A percentile compares a stretch with the other conserved stretches of the same genome.
These are phyloP conservation scores for Lichtheimia corymbifera DNA, from an alignment of 371 early-diverging fungal genomes.

Conservation along the genomic window DNA sequence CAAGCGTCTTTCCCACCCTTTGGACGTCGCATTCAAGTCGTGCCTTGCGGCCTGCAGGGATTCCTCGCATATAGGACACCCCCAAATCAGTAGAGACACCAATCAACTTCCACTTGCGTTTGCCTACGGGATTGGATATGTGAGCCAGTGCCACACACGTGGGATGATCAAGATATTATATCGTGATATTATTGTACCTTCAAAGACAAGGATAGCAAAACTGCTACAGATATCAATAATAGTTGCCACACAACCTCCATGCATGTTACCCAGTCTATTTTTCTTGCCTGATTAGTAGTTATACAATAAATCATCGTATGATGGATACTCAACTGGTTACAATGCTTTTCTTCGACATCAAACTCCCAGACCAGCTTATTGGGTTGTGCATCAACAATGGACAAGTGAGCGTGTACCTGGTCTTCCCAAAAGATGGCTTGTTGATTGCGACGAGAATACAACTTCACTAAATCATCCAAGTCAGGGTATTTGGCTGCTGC, in stretches of 20 bases:
- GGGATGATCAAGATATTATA: background rate
- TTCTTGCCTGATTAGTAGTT: background rate
- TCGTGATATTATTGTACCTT: constrained; percentile 12
- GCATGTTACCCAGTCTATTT: constrained; percentile 32
- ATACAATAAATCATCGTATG: constrained; percentile 1
- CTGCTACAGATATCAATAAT: constrained; percentile 50
- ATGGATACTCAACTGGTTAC: constrained; percentile 25
- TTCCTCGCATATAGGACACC: constrained; percentile 33
- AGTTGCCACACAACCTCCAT: constrained; percentile 50
- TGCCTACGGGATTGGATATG: constrained; percentile 12
- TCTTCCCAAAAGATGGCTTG: constrained; percentile 24
- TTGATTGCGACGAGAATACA: constrained; percentile 3
- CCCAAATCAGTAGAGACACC: constrained; percentile 45
- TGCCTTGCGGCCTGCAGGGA: constrained; percentile 25
- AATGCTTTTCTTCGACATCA: constrained; percentile 26
- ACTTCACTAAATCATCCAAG: constrained; percentile 12
- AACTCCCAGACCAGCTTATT: constrained; percentile 41
- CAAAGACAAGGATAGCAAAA: constrained; percentile 26
- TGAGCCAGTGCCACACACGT: no score
- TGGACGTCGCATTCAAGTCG: constrained; percentile 42
- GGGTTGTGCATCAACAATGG: constrained; percentile 20
- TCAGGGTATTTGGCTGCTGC: constrained; percentile 18
- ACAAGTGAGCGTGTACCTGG: constrained; percentile 8
- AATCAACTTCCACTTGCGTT: constrained; percentile 24
- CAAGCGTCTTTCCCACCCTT: constrained; percentile 35